Conservation (phyloP, 179 eudicot genomes). For the Silene noctiflora region DNA sequence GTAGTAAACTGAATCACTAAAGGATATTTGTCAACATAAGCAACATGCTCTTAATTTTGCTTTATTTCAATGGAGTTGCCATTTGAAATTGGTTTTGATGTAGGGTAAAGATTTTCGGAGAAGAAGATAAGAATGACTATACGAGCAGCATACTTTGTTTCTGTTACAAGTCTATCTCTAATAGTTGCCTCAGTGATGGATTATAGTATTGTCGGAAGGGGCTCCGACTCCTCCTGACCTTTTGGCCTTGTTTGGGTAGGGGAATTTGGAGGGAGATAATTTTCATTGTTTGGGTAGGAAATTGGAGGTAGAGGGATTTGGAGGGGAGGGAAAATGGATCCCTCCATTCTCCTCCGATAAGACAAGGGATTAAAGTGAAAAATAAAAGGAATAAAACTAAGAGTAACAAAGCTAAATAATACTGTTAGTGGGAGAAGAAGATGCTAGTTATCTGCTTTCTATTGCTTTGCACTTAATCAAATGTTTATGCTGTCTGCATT, state of each 20-base stretch:
- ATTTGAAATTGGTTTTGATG: not conserved
- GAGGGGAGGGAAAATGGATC: too few relatives aligned
- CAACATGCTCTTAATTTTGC: not conserved
- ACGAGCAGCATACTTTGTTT: not conserved
- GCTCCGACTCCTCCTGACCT: too few relatives aligned
- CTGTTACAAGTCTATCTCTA: not conserved
- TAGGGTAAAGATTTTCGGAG: not conserved
- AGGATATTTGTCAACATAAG: too few relatives aligned
- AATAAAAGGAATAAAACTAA: not conserved
- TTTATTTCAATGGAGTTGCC: not conserved
- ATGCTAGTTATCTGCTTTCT: constrained; percentile 14
- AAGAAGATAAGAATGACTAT: not conserved
- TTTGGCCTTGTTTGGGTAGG: too few relatives aligned
- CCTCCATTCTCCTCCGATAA: not conserved
- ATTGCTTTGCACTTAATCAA: not conserved
- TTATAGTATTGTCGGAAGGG: not conserved
- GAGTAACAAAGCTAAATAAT: not conserved
- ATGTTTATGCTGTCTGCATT: not conserved
- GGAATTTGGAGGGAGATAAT: too few relatives aligned
- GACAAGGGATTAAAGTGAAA: too few relatives aligned
- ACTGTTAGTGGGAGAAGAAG: constrained; percentile 10
- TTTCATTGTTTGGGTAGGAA: too few relatives aligned
- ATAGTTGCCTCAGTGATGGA: not conserved
- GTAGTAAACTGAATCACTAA: not conserved
- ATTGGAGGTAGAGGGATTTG: too few relatives aligned